Base-by-base conservation (phyloP, 2,329 filamentous ascomycete species). In the Clarireedia hainanense region DNA sequence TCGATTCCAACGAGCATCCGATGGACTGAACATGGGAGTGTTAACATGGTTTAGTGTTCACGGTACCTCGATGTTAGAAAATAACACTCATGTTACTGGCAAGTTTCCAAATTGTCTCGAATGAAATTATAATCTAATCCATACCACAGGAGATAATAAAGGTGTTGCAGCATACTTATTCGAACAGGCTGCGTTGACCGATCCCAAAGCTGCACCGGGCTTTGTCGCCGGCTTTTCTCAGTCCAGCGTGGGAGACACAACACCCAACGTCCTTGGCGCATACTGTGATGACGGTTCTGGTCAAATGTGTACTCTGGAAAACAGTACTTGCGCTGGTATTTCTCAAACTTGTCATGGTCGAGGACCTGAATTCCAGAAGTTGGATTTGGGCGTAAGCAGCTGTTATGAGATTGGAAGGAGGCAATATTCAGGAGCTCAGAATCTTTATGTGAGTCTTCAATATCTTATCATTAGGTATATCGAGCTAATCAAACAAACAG, bases 191-290 rank as follows among this genome's bases (percentile, higher is more conserved):
- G 77, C 86, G 55, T 67, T 73, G 3, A 73, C 69, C n/a, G 76
- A 81, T 37, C 64, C 74, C 1, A 76, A 73, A 14, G 83, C 84
- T n/a, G 78, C 80, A 0, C 74, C 81, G 2, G 80, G 79, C 10
- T 96, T 95, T 63, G 88, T 96, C 1, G 91, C 91, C 6, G 91
- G 89, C 10, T 96, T 96, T 70, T 94, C 89, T 2, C 92, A 96
- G 69, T 83, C 91, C 10, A 95, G 87, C 61, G 90, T 96, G 7
- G 92, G 90, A 36, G 92, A 96, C 66, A 95, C 90, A 0, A 88
- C 87, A 0, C 91, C 91, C 2, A 96, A 96, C 63, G 81, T 91
- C 0, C 77, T 89, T 2, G 91, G 91, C 1, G 89, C 91, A 1
- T 95, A 83, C 74, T 96, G 91, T 64, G 91, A 96, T 67, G 91